phyloP scores from a whole-genome alignment of 352 stramenopile genomes.

The Phytophthora pini region DNA sequence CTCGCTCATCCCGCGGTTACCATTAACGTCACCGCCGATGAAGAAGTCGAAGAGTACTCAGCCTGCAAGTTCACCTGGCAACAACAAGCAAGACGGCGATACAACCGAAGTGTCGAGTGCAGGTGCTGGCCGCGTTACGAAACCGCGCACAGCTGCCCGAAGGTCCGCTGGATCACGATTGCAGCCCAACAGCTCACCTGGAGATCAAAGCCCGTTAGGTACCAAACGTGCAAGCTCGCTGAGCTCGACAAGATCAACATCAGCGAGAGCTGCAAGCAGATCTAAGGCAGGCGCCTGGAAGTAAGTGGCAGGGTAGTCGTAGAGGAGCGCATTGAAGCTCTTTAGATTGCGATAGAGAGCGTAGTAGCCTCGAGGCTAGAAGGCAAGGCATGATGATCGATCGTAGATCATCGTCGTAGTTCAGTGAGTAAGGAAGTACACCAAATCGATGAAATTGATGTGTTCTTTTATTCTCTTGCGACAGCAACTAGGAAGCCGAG shows the following conservation, averaged over 20 bases:
- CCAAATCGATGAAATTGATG: constrained; percentile 9
- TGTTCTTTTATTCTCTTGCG: constrained; percentile 9
- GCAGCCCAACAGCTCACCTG: constrained; percentile 21
- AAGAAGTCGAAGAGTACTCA: constrained; percentile 53
- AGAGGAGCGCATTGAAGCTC: constrained; percentile 20
- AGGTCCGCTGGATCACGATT: constrained; percentile 27
- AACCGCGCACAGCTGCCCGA: constrained; percentile 17
- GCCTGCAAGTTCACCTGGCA: constrained; percentile 15
- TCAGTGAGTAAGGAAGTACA: constrained; percentile 19
- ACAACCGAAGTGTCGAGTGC: constrained; percentile 14
- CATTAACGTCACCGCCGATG: constrained; percentile 44
- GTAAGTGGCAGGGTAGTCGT: constrained; percentile 19
- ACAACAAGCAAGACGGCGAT: constrained; percentile 46
- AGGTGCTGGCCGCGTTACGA: constrained; percentile 21
- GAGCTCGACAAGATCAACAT: constrained; percentile 20
- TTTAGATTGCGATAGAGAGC: constrained; percentile 18
- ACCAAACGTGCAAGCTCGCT: constrained; percentile 33
- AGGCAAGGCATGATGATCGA: constrained; percentile 29
- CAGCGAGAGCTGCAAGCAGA: constrained; percentile 20
- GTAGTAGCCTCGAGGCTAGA: constrained; percentile 4
- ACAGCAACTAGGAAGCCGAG: constrained; percentile 1
- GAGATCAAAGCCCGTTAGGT: constrained; percentile 26
- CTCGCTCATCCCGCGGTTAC: constrained; percentile 72
- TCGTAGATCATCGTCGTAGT: constrained; percentile 35
- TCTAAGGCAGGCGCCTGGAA: constrained; percentile 37